Base-by-base conservation (phyloP, 2,329 filamentous ascomycete genomes). In the Setomelanomma holmii region DNA sequence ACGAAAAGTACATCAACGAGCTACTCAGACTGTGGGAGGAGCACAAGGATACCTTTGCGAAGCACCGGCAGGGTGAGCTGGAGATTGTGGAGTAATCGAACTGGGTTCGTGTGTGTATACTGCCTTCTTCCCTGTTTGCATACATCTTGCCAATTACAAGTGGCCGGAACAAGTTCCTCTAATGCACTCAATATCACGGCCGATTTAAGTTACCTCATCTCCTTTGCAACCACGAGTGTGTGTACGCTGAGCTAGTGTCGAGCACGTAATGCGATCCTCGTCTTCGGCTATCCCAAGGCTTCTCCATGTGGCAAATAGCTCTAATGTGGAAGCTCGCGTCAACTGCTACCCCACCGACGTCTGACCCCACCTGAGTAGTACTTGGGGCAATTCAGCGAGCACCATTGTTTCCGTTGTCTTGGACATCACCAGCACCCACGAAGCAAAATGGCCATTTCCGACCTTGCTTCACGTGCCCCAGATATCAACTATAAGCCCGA, bases 41-140 rank as follows among this genome's bases (percentile, higher is more conserved):
- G 30, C 91, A 90, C 81, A 93, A 92, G 78, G 89, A 91, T 61
- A 83, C 84, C 19, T 93, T 92, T 77, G 84, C 88, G 0, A 78
- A 77, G 40, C 78, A 85, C 21, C 78, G 89, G 34, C 80, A 78
- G 52, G 84, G 82, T 49, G 89, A 93, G 69, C 69, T 92, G 74
- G 80, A 87, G 69, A 86, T 92, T 66, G 74, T 89, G 30, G 82
- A 84, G 64, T 89, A 59, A 53, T 10, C 34, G 8, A 7, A 14
- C 2, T 16, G 4, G 11, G 12, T 36, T 16, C 34, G 12, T 36
- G 16, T 36, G n/a, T 17, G 12, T 36, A 36, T 36, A 12, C 6
- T 30, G 24, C 24, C 24, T 30, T 30, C 12, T 12, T 30, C 24
- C 12, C 24, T 30, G n/a, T 30, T 7, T 6, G 12, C 24, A 30